phyloP scores from a whole-genome alignment of 805 yeast species.

The Schwanniomyces pseudopolymorphus region DNA sequence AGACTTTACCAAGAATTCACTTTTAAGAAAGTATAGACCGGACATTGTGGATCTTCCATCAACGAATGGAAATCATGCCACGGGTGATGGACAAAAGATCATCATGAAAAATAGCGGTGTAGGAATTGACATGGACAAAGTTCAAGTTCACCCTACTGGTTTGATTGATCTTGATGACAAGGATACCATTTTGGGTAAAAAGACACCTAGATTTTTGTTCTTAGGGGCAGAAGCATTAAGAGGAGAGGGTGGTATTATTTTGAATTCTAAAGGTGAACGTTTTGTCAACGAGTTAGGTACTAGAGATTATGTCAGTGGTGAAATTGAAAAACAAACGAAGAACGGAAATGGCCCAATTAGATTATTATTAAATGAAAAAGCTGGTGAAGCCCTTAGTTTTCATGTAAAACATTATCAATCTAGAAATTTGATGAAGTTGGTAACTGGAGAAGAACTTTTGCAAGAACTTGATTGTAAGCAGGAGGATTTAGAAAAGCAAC shows the following conservation, averaged over 20 bases:
- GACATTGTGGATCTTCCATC: constrained; percentile 57
- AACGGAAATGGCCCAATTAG: constrained; percentile 47
- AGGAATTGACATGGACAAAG: constrained; percentile 62
- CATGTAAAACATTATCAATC: constrained; percentile 58
- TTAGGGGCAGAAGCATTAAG: constrained; percentile 66
- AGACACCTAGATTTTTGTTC: constrained; percentile 49
- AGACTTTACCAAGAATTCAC: constrained; percentile 53
- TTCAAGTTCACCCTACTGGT: constrained; percentile 71
- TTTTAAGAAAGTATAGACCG: constrained; percentile 56
- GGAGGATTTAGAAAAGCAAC: constrained; percentile 27
- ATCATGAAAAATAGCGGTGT: constrained; percentile 51
- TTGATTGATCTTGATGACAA: constrained; percentile 49
- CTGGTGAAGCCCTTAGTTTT: constrained; percentile 46
- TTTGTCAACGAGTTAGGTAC: constrained; percentile 62
- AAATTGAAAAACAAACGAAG: constrained; percentile 46
- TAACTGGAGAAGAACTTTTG: constrained; percentile 44
- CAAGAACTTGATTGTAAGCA: constrained; percentile 34
- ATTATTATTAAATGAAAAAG: constrained; percentile 47
- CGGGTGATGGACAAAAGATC: constrained; percentile 63
- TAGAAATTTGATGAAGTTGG: constrained; percentile 52
- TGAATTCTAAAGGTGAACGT: constrained; percentile 51
- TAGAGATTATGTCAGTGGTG: constrained; percentile 59
- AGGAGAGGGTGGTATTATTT: constrained; percentile 64
- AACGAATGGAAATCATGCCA: constrained; percentile 61
- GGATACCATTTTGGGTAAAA: constrained; percentile 41